These are phyloP conservation scores for Trichoderma brevicompactum DNA, from an alignment of 2,329 filamentous ascomycete genomes.

Conservation along the genomic window DNA sequence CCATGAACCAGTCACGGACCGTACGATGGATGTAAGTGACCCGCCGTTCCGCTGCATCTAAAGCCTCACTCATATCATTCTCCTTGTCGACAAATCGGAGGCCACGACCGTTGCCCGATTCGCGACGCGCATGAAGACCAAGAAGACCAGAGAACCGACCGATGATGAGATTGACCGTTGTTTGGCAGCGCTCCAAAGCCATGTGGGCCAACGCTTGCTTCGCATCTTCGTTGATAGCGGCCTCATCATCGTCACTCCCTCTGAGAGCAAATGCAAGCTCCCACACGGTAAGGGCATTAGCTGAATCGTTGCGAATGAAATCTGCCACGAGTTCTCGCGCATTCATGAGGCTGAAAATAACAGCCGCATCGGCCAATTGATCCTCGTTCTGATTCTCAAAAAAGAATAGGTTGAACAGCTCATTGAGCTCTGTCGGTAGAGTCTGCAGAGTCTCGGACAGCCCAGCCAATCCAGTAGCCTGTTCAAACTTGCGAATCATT, in stretches of 20 bases:
- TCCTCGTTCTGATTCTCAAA: constrained; percentile 36
- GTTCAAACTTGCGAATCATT: constrained; percentile 33
- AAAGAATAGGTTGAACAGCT: constrained; percentile 39
- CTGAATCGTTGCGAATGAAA: constrained; percentile 41
- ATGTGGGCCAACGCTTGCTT: constrained; percentile 34
- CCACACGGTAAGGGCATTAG: constrained; percentile 41
- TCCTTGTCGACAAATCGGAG: constrained; percentile 28
- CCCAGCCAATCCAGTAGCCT: not conserved
- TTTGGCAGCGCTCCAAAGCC: constrained; percentile 32
- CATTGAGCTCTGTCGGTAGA: constrained; percentile 38
- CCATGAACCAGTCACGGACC: constrained; percentile 42
- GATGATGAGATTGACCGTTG: constrained; percentile 29
- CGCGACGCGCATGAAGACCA: constrained; percentile 33
- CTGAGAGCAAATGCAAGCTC: constrained; percentile 41
- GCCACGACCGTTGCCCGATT: constrained; percentile 30
- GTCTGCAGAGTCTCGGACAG: constrained; percentile 28
- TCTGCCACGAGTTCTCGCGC: constrained; percentile 41
- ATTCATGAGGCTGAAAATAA: constrained; percentile 39
- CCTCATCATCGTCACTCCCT: constrained; percentile 31
- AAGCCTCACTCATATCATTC: constrained; percentile 3
- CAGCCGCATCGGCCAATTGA: constrained; percentile 34
- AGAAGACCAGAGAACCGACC: constrained; percentile 37
- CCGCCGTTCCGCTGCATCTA: constrained; percentile 29
- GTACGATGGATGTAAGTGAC: constrained; percentile 44
- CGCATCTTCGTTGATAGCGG: constrained; percentile 30